phyloP scores from a whole-genome alignment of 305 asterid species.

The Fraxinus floribunda region DNA sequence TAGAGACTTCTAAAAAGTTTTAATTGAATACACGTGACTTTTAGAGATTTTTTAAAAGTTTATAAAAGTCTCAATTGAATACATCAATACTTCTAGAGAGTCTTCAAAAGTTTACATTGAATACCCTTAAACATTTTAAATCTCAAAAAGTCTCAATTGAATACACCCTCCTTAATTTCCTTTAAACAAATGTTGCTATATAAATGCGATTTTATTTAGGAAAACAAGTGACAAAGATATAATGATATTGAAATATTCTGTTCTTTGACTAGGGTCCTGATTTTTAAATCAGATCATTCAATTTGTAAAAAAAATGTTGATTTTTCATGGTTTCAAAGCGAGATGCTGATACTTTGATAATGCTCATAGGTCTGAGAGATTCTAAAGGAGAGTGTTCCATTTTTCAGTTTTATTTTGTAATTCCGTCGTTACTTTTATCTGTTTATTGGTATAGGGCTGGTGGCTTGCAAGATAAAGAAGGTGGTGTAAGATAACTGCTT shows the following conservation, averaged over 20 bases:
- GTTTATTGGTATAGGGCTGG: conserved; percentile 63
- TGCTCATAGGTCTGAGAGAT: too few relatives aligned
- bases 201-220: background rate
- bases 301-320: background rate
- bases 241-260: background rate
- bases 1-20: too few relatives aligned
- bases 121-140: too few relatives aligned
- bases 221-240: background rate
- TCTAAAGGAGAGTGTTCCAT: too few relatives aligned
- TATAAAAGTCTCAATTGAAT: too few relatives aligned
- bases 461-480: conserved; percentile 90
- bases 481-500: conserved; percentile 72
- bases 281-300: background rate
- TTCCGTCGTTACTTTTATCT: background rate
- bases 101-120: too few relatives aligned
- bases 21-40: too few relatives aligned
- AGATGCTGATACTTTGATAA: background rate
- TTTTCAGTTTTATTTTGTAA: background rate
- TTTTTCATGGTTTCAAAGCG: background rate
- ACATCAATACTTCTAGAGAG: too few relatives aligned
- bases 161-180: background rate
- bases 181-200: background rate
- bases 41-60: too few relatives aligned
- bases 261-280: background rate
- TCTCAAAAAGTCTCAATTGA: too few relatives aligned